phyloP scores from a whole-genome alignment of 306 rosid genomes.

The Carpinus fangiana region DNA sequence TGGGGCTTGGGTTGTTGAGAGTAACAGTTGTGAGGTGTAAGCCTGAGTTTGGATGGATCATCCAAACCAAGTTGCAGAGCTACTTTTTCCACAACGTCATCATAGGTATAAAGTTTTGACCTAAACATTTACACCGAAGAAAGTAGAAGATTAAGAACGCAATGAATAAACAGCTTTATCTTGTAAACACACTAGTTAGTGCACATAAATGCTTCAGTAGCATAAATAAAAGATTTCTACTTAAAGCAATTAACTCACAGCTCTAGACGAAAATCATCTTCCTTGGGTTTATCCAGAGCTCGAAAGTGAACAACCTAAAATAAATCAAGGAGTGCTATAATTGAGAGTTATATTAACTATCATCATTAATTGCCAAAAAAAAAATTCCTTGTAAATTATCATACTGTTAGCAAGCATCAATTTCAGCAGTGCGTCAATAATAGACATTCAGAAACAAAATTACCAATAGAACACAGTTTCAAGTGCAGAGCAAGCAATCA shows the following conservation, averaged over 20 bases:
- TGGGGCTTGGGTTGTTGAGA: constrained; percentile 96
- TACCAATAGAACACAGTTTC: neutral
- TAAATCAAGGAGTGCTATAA: constrained; percentile 13
- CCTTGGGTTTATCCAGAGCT: constrained; percentile 81
- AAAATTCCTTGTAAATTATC: neutral
- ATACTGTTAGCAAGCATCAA: neutral
- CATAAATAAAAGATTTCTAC: constrained; percentile 18
- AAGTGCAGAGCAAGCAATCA: neutral
- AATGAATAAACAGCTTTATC: constrained; percentile 10
- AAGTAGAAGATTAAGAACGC: constrained; percentile 18
- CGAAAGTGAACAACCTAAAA: constrained; percentile 90
- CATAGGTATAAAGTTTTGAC: constrained; percentile 85
- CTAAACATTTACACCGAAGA: constrained; percentile 39
- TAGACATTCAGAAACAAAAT: neutral
- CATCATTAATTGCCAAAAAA: neutral
- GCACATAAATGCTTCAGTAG: constrained; percentile 19
- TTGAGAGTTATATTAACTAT: neutral
- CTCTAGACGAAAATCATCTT: constrained; percentile 81
- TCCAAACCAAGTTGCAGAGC: constrained; percentile 83
- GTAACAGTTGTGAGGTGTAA: constrained; percentile 87
- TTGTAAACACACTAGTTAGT: neutral
- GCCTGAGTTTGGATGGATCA: constrained; percentile 81
- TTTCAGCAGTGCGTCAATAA: neutral
- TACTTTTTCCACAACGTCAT: constrained; percentile 82
- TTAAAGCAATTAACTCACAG: constrained; percentile 41